Evolutionary conservation across 441 rosid genomes (phyloP), one percentile per base, ranked within the genome.

Genomic region (Pelargonium fulgidum): DNA sequence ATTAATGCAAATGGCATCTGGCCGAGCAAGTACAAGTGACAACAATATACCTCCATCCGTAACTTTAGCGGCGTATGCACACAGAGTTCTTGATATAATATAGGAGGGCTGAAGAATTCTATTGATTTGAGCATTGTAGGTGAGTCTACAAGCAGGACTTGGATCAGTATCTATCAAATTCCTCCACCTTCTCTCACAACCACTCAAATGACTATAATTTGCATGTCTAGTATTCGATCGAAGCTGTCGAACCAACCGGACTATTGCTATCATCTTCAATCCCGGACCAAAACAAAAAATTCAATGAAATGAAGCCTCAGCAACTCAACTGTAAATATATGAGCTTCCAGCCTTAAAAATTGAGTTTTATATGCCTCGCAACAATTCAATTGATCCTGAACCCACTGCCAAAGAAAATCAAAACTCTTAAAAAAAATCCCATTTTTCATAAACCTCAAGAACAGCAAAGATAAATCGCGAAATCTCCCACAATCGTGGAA

Each of bases 221-320:
- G 75, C 80, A 71, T 73, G 78, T 66, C 70, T 75, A 19, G 77
- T 29, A 77, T 72, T 83, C 70, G 85, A 78, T 83, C 75, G 81
- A 79, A 83, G 29, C 20, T 76, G 74, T 65, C 82, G 69, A 33
- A 83, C 66, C 13, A 82, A 73, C 71, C 86, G 76, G 77, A 80
- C 26, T 70, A 80, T 17, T 48, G 81, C 82, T 79, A 87, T 87
- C 98, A 92, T 92, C 72, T 78, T 81, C 79, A 24, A 63, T 64
- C 42, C 19, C 58, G 16, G 19, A 14, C 19, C 20, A 14, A 16
- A 50, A 14, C 6, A n/a, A 3, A 50, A 50, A 50, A 7, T n/a
- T n/a, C 14, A 14, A 50, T 50, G 19, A 50, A 50, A 7, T 3
- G 19, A 14, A 14, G 58, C 58, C 16, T 50, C 19, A n/a, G 58